These are phyloP conservation scores for Colletotrichum filicis DNA, from an alignment of 2,329 filamentous ascomycete genomes.

Conservation along the genomic window DNA sequence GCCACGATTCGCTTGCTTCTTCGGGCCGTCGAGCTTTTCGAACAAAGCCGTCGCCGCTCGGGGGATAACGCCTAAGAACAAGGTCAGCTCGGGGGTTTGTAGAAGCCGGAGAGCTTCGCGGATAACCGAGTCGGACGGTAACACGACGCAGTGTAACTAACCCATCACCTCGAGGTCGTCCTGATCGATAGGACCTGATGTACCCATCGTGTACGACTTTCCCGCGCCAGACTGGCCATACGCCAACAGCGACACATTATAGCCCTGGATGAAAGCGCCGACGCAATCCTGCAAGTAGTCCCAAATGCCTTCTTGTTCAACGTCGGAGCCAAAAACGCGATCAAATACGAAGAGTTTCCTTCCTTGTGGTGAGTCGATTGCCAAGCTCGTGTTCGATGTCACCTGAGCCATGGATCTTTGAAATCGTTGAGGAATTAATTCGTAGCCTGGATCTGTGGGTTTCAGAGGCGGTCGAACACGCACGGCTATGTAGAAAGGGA, in stretches of 20 bases:
- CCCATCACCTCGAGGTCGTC: slow-evolving; percentile 78
- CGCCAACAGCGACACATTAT: slow-evolving; percentile 97
- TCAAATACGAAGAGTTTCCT: slow-evolving; percentile 98
- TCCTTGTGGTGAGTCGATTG: slow-evolving; percentile 91
- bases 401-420: slow-evolving; percentile 93
- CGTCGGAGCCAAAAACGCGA: slow-evolving; percentile 87
- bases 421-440: slow-evolving; percentile 95
- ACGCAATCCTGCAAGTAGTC: slow-evolving; percentile 94
- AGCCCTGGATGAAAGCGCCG: slow-evolving; percentile 89
- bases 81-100: not conserved
- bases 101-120: not conserved
- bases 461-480: slow-evolving; percentile 90
- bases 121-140: not conserved
- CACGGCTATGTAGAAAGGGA: slow-evolving; percentile 71
- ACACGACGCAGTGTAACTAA: slow-evolving; percentile 56
- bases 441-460: slow-evolving; percentile 87
- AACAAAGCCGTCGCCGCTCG: slow-evolving; percentile 89
- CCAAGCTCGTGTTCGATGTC: slow-evolving; percentile 83
- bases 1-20: slow-evolving; percentile 64
- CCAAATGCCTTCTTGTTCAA: slow-evolving; percentile 91
- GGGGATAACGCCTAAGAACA: slow-evolving; percentile 85
- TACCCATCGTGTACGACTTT: slow-evolving; percentile 99
- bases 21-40: slow-evolving; percentile 78
- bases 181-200: slow-evolving; percentile 85
- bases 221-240: slow-evolving; percentile 98